phyloP scores from a whole-genome alignment of 805 yeast genomes.

The Starmerella riodocensis region DNA sequence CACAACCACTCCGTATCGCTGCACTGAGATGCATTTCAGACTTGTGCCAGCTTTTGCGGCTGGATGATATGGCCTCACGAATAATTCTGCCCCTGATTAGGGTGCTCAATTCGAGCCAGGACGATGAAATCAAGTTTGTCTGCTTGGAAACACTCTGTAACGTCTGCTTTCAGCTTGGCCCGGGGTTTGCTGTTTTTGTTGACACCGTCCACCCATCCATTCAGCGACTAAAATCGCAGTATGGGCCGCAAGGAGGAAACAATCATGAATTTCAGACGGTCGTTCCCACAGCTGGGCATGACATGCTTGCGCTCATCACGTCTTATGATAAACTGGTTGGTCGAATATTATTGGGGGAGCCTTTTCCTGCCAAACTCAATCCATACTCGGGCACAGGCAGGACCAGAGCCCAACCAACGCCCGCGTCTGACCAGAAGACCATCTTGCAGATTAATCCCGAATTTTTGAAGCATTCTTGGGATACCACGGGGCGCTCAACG shows the following conservation, averaged over 20 bases:
- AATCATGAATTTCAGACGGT: slow-evolving; percentile 37
- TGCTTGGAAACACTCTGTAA: slow-evolving; percentile 67
- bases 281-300: slow-evolving; percentile 51
- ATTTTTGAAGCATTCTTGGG: slow-evolving; percentile 74
- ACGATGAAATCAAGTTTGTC: slow-evolving; percentile 44
- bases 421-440: slow-evolving; percentile 49
- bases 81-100: slow-evolving; percentile 77
- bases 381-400: slow-evolving; percentile 38
- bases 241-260: slow-evolving; percentile 5
- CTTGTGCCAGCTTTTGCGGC: slow-evolving; percentile 53
- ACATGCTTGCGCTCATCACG: slow-evolving; percentile 41
- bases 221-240: slow-evolving; percentile 11
- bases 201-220: slow-evolving; percentile 22
- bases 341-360: slow-evolving; percentile 69
- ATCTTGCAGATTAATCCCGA: slow-evolving; percentile 60
- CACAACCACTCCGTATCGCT: slow-evolving; percentile 44
- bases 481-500: slow-evolving; percentile 73
- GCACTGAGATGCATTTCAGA: slow-evolving; percentile 78
- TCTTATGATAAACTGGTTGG: slow-evolving; percentile 70
- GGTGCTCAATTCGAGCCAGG: slow-evolving; percentile 40
- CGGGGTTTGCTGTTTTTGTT: slow-evolving; percentile 71
- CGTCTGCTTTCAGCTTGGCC: slow-evolving; percentile 64
- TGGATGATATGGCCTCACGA: slow-evolving; percentile 81
- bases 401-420: slow-evolving; percentile 26
- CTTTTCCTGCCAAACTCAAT: slow-evolving; percentile 63